A percentile compares a stretch with the other conserved stretches of the same genome.
phyloP scores from a whole-genome alignment of 139 green algal species.

The Haematococcus lacustris region DNA sequence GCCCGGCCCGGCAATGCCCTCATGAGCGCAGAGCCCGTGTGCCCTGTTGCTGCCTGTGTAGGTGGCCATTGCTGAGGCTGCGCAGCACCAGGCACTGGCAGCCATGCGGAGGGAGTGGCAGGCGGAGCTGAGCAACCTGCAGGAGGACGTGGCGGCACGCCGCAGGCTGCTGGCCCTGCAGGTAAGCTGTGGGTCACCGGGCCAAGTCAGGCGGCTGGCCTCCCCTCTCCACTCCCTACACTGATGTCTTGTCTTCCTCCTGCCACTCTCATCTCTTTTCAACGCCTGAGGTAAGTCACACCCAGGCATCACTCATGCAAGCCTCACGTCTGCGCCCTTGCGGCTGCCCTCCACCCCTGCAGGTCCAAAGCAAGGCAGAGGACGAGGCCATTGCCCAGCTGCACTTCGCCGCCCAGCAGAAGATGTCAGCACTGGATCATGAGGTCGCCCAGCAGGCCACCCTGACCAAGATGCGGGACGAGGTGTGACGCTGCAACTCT shows the following conservation, averaged over 20 bases:
- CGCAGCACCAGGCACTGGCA: slow-evolving; percentile 25
- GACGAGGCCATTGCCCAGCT: slow-evolving; percentile 29
- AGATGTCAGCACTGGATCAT: slow-evolving; percentile 42
- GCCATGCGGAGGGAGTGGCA: slow-evolving; percentile 37
- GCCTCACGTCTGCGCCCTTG: too few species aligned
- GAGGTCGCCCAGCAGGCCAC: slow-evolving; percentile 29
- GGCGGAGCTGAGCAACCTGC: slow-evolving; percentile 37
- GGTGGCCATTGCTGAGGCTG: slow-evolving; percentile 3
- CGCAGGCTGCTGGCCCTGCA: slow-evolving; percentile 13
- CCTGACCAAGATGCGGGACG: slow-evolving; percentile 25
- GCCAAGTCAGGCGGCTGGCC: too few species aligned
- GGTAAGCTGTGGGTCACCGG: too few species aligned
- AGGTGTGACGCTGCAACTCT: slow-evolving; percentile 12
- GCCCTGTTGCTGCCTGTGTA: background rate
- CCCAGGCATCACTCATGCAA: too few species aligned
- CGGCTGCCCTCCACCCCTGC: too few species aligned
- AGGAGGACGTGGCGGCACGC: slow-evolving; percentile 30
- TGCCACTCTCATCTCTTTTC: too few species aligned
- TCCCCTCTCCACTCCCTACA: too few species aligned
- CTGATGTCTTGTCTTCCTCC: too few species aligned
- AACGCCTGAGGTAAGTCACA: too few species aligned
- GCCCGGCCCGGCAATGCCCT: too few species aligned
- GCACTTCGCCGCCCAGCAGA: slow-evolving; percentile 55
- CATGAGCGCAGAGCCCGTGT: too few species aligned
- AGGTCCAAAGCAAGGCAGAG: slow-evolving; percentile 1